These are phyloP conservation scores for Meyerozyma sp. DNA, from an alignment of 1,139 yeast species.

Conservation along the genomic window DNA sequence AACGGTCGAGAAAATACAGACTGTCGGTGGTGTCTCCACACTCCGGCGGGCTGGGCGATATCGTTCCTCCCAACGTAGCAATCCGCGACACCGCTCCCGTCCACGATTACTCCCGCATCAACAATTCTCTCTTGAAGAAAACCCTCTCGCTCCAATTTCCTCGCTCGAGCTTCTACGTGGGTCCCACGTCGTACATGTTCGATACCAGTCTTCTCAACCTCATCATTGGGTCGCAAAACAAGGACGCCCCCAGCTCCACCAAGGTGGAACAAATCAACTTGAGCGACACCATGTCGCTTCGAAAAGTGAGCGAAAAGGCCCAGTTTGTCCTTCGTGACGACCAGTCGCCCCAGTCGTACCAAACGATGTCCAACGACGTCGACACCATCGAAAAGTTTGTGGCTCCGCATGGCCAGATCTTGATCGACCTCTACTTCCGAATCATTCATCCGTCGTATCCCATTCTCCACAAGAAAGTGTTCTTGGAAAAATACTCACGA, in stretches of 20 bases:
- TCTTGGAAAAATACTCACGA: constrained; percentile 68
- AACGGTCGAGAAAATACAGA: constrained; percentile 3
- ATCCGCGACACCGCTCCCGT: constrained; percentile 51
- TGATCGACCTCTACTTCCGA: constrained; percentile 66
- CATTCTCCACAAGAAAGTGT: constrained; percentile 69
- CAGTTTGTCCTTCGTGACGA: constrained; percentile 71
- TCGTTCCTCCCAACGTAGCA: constrained; percentile 47
- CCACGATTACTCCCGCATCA: constrained; percentile 50
- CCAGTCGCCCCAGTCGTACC: constrained; percentile 58
- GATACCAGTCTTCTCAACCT: constrained; percentile 54
- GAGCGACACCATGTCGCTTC: constrained; percentile 49
- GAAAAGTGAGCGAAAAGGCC: constrained; percentile 62
- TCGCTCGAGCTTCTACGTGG: constrained; percentile 69
- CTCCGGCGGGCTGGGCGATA: constrained; percentile 6
- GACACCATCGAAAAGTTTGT: constrained; percentile 68
- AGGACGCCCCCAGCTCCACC: constrained; percentile 9
- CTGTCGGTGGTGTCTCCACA: constrained; percentile 4
- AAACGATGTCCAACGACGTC: constrained; percentile 60
- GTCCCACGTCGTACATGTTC: constrained; percentile 63
- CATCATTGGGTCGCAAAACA: constrained; percentile 41
- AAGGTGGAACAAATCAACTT: constrained; percentile 64
- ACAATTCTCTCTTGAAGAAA: constrained; percentile 39
- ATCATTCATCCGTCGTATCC: constrained; percentile 80
- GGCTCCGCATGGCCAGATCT: constrained; percentile 71
- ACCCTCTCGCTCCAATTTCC: constrained; percentile 59